Percentiles rank a stretch among this genome's conserved stretches.
Conservation (phyloP, 2,329 filamentous ascomycete species). For the Lizonia empirigonia region DNA sequence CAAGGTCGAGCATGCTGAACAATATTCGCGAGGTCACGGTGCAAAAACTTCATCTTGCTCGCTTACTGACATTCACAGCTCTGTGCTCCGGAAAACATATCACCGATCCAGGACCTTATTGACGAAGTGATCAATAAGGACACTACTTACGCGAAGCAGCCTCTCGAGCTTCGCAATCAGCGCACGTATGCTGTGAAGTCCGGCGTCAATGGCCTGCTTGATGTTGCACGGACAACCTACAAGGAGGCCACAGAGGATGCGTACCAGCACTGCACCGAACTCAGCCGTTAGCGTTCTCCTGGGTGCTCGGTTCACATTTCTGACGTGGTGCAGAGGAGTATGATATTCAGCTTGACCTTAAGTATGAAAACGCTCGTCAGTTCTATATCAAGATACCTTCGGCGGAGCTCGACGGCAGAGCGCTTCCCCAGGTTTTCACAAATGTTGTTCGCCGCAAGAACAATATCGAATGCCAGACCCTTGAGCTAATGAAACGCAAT, state of each 20-base stretch:
- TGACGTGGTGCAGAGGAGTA: constrained; percentile 51
- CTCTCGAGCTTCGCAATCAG: constrained; percentile 87
- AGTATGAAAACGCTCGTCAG: constrained; percentile 76
- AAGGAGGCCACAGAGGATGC: constrained; percentile 85
- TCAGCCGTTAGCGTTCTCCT: constrained; percentile 62
- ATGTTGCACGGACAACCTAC: constrained; percentile 86
- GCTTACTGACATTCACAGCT: constrained; percentile 49
- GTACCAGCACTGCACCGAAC: constrained; percentile 68
- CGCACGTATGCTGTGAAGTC: constrained; percentile 88
- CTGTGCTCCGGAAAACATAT: constrained; percentile 68
- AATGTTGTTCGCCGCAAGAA: constrained; percentile 75
- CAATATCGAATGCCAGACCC: constrained; percentile 84
- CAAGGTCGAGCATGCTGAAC: constrained; percentile 66
- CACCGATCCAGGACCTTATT: constrained; percentile 68
- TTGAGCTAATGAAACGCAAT: constrained; percentile 81
- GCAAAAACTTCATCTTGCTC: constrained; percentile 1
- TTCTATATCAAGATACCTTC: constrained; percentile 76
- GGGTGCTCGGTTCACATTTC: background rate
- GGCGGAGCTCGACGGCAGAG: constrained; percentile 65
- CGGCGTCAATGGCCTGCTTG: constrained; percentile 82
- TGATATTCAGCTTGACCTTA: constrained; percentile 67
- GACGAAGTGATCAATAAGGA: constrained; percentile 77
- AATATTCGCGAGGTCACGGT: constrained; percentile 65
- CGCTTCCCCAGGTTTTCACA: constrained; percentile 73
- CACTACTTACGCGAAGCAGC: constrained; percentile 75